phyloP scores from a whole-genome alignment of 1,139 yeast genomes.

The Blastobotrys indianensis region DNA sequence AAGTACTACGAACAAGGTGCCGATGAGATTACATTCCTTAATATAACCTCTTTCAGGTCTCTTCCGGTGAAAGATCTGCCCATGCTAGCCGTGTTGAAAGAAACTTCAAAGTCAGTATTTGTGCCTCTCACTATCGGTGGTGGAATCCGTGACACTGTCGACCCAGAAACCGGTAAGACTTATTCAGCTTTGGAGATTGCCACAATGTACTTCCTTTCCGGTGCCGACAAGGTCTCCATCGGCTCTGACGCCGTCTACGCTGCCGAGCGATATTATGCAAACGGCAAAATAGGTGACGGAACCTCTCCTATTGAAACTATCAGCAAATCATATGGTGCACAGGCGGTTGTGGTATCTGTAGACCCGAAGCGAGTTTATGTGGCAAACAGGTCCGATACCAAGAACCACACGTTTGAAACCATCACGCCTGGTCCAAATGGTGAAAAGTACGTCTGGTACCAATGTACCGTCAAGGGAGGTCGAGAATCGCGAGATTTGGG shows the following conservation, averaged over 20 bases:
- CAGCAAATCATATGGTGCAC: constrained; percentile 85
- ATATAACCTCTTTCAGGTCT: constrained; percentile 90
- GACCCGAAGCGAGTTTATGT: constrained; percentile 90
- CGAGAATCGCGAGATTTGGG: constrained; percentile 85
- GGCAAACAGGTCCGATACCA: constrained; percentile 49
- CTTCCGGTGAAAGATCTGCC: constrained; percentile 90
- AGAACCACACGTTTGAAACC: constrained; percentile 54
- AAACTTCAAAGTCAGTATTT: constrained; percentile 83
- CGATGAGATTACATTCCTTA: constrained; percentile 89
- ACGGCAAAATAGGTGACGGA: constrained; percentile 57
- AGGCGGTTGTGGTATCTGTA: constrained; percentile 94
- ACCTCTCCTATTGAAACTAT: constrained; percentile 85
- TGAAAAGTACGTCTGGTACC: constrained; percentile 83
- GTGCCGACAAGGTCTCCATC: constrained; percentile 95
- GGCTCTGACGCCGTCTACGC: constrained; percentile 96
- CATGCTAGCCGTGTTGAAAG: constrained; percentile 80
- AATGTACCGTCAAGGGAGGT: constrained; percentile 95
- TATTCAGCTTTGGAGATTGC: constrained; percentile 90
- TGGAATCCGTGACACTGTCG: constrained; percentile 84
- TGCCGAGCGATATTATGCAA: constrained; percentile 71
- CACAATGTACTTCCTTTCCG: constrained; percentile 81
- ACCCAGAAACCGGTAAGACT: constrained; percentile 62
- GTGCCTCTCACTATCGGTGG: constrained; percentile 98
- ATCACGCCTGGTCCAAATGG: constrained; percentile 71
- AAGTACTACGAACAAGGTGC: constrained; percentile 91